Evolutionary conservation across 2,329 filamentous ascomycete genomes (phyloP), one percentile per base, ranked within the genome.

Genomic region (Aspergillus sp.): DNA sequence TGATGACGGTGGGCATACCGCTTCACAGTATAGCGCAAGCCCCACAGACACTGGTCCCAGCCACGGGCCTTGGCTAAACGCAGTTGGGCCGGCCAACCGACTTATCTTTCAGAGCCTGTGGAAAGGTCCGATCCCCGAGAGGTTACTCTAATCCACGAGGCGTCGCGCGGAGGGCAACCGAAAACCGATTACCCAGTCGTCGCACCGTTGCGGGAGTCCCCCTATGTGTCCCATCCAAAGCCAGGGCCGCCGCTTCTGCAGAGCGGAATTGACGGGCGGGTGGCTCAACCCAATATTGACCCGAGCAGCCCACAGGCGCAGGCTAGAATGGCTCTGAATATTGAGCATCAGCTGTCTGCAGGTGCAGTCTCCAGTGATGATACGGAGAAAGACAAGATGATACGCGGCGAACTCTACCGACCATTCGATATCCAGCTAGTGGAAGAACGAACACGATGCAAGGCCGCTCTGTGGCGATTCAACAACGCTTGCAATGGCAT

Each of bases 381-480:
- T 25, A 81, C 78, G 1, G 85, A 94, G 53, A 91, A 91, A 59
- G 82, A 93, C 39, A 86, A 91, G 55, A 96, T 96, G 89, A 66
- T 93, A 11, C 70, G 71, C 19, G 84, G 84, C 8, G 72, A 82
- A 25, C 72, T 76, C n/a, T 96, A 86, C 59, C 79, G 78, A 39
- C 83, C 84, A 5, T 88, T 81, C 42, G 78, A 85, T 52, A 74
- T 78, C 39, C 80, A 86, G 48, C 71, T 98, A 4, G 72, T 83
- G 10, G 71, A 83, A 13, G 88, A 95, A 49, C 80, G 89, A n/a
- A 79, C 91, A 52, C 74, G 80, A 34, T 96, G 89, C 62, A 81
- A 78, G 41, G 73, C 75, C 8, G 85, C 85, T 4, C 78, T 89
- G 47, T 88, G 81, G 73, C 71, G 79, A 31, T 95, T 91, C 64